phyloP scores from a whole-genome alignment of 495 filamentous ascomycete species.

The Trypethelium eluteriae region DNA sequence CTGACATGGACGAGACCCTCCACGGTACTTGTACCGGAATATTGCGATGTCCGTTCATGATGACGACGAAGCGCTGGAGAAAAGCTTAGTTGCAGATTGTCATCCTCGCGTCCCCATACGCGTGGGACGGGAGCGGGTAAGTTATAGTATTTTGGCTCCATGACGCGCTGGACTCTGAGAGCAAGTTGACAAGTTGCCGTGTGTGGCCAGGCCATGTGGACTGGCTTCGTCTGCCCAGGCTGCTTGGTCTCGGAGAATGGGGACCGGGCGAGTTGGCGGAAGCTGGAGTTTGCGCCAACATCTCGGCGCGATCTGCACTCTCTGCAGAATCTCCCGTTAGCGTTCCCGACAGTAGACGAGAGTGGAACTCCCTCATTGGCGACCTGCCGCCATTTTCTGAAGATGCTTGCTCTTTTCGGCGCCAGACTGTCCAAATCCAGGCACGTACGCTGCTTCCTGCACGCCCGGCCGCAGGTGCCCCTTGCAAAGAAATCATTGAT shows the following conservation, averaged over 20 bases:
- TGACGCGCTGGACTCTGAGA: background rate
- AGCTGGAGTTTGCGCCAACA: background rate
- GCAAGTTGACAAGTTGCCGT: conserved; percentile 5
- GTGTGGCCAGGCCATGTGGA: background rate
- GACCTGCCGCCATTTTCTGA: background rate
- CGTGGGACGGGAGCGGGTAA: background rate
- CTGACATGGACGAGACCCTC: background rate
- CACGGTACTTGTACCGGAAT: background rate
- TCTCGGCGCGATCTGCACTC: background rate
- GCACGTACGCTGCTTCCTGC: background rate
- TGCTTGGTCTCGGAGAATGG: conserved; percentile 1
- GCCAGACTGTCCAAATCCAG: background rate
- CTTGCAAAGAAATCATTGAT: background rate
- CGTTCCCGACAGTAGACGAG: background rate
- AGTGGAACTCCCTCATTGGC: background rate
- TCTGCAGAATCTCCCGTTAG: conserved; percentile 4
- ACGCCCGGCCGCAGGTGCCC: no score
- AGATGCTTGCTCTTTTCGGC: background rate
- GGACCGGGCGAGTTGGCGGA: background rate
- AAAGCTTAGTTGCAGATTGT: background rate
- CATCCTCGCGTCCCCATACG: background rate
- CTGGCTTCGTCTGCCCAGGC: background rate
- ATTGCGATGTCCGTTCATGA: background rate
- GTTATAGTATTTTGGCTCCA: background rate
- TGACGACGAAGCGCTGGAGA: background rate